phyloP scores from a whole-genome alignment of 306 rosid species.

The Cucumis hystrix region DNA sequence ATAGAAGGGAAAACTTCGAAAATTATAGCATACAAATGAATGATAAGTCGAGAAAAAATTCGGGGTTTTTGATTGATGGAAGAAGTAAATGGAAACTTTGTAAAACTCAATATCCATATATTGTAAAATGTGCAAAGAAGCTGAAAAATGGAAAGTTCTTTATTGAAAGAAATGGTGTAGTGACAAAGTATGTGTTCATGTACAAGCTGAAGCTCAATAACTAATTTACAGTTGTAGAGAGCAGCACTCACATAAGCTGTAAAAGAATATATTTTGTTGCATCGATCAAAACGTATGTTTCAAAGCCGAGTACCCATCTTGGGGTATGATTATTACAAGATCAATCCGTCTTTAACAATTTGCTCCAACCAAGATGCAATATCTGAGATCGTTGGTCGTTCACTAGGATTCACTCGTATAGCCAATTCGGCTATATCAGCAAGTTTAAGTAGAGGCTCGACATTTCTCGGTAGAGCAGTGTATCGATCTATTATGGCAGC shows the following conservation, averaged over 20 bases:
- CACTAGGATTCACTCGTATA: constrained; percentile 34
- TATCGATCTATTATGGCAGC: constrained; percentile 55
- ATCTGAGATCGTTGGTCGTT: constrained; percentile 58
- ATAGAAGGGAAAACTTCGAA: neutral
- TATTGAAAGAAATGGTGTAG: constrained; percentile 2
- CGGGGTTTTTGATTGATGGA: neutral
- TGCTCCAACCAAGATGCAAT: constrained; percentile 75
- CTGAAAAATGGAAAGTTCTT: neutral
- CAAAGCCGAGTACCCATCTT: neutral
- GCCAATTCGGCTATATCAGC: constrained; percentile 66
- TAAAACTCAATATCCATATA: neutral
- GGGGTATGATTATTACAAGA: constrained; percentile 19
- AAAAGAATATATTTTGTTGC: neutral
- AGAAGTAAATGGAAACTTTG: neutral
- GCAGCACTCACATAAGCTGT: neutral
- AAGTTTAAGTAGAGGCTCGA: constrained; percentile 78
- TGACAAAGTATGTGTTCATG: neutral
- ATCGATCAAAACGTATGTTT: constrained; percentile 3
- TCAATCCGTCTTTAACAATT: constrained; percentile 65
- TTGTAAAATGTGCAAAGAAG: neutral
- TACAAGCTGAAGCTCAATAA: constrained; percentile 9
- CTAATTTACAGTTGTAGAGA: constrained; percentile 7
- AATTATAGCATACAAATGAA: neutral
- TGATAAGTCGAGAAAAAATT: neutral
- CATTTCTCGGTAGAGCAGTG: constrained; percentile 56